These are phyloP conservation scores for Dipteronia sinensis DNA, from an alignment of 345 rosid species.

Conservation along the genomic window DNA sequence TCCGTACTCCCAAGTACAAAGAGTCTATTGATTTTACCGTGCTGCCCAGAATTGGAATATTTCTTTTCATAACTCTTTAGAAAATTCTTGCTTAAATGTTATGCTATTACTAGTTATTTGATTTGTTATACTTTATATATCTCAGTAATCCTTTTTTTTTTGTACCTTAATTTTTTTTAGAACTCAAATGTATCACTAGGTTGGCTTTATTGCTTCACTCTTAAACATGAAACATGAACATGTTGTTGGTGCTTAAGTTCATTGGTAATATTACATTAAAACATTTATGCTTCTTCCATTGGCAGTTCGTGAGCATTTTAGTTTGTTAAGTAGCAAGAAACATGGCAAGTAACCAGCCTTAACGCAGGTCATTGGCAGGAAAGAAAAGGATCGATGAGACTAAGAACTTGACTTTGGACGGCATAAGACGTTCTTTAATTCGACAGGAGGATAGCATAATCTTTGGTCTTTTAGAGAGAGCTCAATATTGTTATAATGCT, in stretches of 20 bases:
- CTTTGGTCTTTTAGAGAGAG: slow-evolving; percentile 76
- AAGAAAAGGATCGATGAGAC: slow-evolving; percentile 72
- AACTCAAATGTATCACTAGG: background rate
- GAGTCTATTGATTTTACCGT: background rate
- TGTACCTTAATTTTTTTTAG: background rate
- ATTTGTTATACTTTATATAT: background rate
- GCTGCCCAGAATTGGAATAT: too few relatives aligned
- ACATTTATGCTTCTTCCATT: background rate
- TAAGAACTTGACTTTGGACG: slow-evolving; percentile 71
- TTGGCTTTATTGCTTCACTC: background rate
- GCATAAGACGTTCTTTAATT: slow-evolving; percentile 72
- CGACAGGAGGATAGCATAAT: slow-evolving; percentile 95
- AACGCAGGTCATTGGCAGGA: slow-evolving; percentile 43
- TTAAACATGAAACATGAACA: background rate
- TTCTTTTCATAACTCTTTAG: background rate
- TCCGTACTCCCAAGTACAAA: background rate
- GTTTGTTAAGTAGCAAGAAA: background rate
- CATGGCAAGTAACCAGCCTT: slow-evolving; percentile 8
- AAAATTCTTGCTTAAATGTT: slow-evolving; percentile 1
- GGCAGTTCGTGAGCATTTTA: background rate
- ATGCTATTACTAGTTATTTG: background rate
- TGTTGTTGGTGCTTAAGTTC: background rate
- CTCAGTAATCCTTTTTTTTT: background rate
- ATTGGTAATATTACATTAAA: background rate
- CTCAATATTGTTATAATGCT: slow-evolving; percentile 79